phyloP scores from a whole-genome alignment of 169 alveolate species.

The Babesia microti region DNA sequence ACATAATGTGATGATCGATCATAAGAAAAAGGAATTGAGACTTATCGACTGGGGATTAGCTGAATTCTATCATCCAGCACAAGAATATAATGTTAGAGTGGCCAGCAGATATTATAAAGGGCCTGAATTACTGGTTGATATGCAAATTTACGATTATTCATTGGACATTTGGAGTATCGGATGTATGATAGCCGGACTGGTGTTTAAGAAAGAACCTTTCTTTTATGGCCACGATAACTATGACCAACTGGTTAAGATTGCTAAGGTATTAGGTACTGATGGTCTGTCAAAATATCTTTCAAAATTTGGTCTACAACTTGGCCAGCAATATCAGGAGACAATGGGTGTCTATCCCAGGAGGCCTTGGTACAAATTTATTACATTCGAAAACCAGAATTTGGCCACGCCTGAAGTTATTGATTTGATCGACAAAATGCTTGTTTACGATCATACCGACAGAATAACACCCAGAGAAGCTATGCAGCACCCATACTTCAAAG shows the following conservation, averaged over 20 bases:
- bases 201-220: conserved; percentile 70
- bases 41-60: conserved; percentile 99
- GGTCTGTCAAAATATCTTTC: conserved; percentile 77
- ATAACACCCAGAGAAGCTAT: conserved; percentile 95
- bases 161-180: conserved; percentile 98
- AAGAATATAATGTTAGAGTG: conserved; percentile 96
- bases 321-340: conserved; percentile 71
- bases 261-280: conserved; percentile 91
- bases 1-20: conserved; percentile 94
- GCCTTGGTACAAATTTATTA: conserved; percentile 86
- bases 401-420: conserved; percentile 85
- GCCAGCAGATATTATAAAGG: conserved; percentile 96
- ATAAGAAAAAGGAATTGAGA: conserved; percentile 74
- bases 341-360: conserved; percentile 78
- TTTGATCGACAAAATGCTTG: conserved; percentile 87
- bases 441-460: conserved; percentile 90
- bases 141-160: conserved; percentile 89
- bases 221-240: conserved; percentile 84
- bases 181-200: conserved; percentile 92
- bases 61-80: conserved; percentile 96
- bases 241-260: conserved; percentile 94
- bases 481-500: conserved; percentile 91
- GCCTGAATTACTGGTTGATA: conserved; percentile 94
- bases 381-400: conserved; percentile 77
- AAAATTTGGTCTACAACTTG: conserved; percentile 74